Base-by-base conservation (phyloP, 2,329 filamentous ascomycete species). In the Neurospora sp. region DNA sequence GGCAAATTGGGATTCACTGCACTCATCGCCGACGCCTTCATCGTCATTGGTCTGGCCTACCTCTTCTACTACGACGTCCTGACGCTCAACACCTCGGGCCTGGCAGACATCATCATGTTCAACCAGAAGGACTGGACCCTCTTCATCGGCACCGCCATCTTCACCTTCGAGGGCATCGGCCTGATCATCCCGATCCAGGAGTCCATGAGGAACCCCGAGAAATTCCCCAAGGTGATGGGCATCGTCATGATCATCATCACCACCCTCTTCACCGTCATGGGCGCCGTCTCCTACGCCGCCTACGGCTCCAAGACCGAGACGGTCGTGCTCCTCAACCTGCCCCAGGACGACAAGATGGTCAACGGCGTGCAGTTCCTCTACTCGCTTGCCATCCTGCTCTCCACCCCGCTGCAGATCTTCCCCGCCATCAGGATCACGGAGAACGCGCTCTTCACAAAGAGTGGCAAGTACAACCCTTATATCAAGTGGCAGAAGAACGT, bases 401-500 rank as follows among this genome's bases (percentile, higher is more conserved):
- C 93, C 42, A 99, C 96, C 0, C 96, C 96, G 6, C 84, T 99
- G 71, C 96, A 99, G 78, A 94, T 99, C 75, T 99, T 98, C 84
- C 96, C 96, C 0, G 96, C 96, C 62, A 98, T 99, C 77, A 91
- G 95, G 78, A 99, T 99, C 77, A 93, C 93, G 40, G 94, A 97
- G 81, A 97, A 97, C 76, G 93, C 93, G 74, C 85, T 98, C 7
- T 99, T 98, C 80, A 97, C 92, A 33, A 87, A 91, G 78, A 97
- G 93, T 73, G 94, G 96, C 75, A 99, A 99, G 81, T 97, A 97
- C 82, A 97, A 98, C 78, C 94, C 93, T 0, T 96, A 93, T 78
- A 97, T 99, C 84, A 99, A 99, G 84, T 99, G 96, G 96, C 92
- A 98, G 85, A 99, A 99, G 89, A 99, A 99, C 76, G 84, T 91